A percentile compares a stretch with the other conserved stretches of the same genome.
Evolutionary conservation across 495 filamentous ascomycete species (phyloP).

Genomic region (Penicillium daleae): DNA sequence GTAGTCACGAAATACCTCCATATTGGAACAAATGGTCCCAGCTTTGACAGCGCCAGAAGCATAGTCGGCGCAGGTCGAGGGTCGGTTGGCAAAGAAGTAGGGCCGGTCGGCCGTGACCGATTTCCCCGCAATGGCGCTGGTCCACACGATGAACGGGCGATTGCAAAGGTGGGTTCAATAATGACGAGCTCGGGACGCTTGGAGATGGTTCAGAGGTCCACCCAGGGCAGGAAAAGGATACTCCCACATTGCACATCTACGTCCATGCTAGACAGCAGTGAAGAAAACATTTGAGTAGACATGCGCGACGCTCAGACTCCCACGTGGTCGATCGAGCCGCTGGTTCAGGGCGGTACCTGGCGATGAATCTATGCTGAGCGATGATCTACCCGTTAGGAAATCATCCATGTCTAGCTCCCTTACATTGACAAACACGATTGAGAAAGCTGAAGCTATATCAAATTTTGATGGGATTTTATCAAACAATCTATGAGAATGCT

Average conservation of each 20-base stretch:
- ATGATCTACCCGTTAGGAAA: neutral
- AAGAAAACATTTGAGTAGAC: neutral
- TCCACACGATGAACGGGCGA: conserved; percentile 18
- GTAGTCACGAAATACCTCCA: conserved; percentile 26
- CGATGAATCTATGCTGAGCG: neutral
- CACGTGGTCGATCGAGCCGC: conserved; percentile 11
- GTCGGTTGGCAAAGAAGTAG: conserved; percentile 8
- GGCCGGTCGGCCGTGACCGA: conserved; percentile 13
- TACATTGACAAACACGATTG: no score
- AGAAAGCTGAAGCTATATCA: no score
- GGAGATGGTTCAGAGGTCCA: neutral
- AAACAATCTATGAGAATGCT: neutral
- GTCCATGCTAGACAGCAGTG: neutral
- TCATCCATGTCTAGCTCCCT: no score
- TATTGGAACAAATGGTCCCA: conserved; percentile 21
- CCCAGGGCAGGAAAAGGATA: neutral
- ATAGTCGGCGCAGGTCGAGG: conserved; percentile 8
- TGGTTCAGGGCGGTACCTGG: neutral
- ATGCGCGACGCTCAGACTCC: conserved; percentile 14
- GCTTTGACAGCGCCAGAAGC: conserved; percentile 7
- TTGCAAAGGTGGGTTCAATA: conserved; percentile 24
- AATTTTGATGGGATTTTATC: no score
- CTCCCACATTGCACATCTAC: neutral
- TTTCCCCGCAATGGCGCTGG: conserved; percentile 34
- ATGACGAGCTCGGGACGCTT: conserved; percentile 27